Conservation (phyloP, 331 rosid species). For the Malus hybrid region DNA sequence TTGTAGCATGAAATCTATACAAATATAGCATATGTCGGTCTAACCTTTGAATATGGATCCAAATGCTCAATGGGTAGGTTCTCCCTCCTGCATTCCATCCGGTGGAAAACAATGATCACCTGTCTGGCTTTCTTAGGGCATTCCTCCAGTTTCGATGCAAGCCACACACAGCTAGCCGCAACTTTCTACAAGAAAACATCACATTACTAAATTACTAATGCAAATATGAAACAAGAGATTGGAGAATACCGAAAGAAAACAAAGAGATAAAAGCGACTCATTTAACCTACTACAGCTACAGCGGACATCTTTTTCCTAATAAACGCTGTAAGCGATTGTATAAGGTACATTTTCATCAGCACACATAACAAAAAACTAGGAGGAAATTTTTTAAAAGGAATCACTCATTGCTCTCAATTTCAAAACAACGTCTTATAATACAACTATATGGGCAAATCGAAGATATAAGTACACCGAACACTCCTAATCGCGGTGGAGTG, state of each 20-base stretch:
- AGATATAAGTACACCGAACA: background rate
- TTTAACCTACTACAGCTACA: background rate
- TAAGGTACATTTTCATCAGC: background rate
- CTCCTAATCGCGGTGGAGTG: background rate
- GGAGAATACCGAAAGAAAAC: background rate
- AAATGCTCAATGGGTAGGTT: constrained; percentile 66
- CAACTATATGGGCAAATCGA: background rate
- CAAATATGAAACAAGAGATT: background rate
- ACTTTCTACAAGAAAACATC: constrained; percentile 67
- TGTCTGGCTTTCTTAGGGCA: constrained; percentile 89
- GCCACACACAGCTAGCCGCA: constrained; percentile 95
- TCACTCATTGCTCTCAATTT: background rate
- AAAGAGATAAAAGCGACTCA: background rate
- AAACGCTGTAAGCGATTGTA: background rate
- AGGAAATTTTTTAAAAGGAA: background rate
- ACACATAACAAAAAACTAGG: background rate
- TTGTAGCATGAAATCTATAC: background rate
- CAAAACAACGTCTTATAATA: too few species aligned
- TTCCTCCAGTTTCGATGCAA: constrained; percentile 95
- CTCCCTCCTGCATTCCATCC: constrained; percentile 97
- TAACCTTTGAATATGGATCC: constrained; percentile 81
- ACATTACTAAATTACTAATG: background rate
- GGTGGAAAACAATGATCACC: constrained; percentile 77
- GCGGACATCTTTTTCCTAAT: background rate
- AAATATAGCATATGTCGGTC: constrained; percentile 5